Evolutionary conservation across 768 basidiomycete genomes (phyloP).

Genomic region (Suillus luteus): DNA sequence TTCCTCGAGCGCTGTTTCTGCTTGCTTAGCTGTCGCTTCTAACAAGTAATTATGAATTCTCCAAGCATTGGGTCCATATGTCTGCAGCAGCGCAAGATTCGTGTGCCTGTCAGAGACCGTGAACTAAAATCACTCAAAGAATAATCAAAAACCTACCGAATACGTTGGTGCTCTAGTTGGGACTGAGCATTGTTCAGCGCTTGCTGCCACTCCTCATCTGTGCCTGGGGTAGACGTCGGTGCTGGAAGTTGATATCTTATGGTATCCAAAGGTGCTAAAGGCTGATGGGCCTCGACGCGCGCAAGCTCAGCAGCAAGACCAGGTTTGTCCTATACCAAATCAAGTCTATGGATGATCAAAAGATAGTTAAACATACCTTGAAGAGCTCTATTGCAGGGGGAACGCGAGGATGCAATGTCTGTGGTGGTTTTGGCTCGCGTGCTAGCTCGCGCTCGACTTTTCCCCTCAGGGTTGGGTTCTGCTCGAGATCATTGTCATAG

Average conservation of each 20-base stretch:
- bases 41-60: slow-evolving; percentile 87
- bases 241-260: slow-evolving; percentile 74
- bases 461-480: slow-evolving; percentile 66
- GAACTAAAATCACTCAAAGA: slow-evolving; percentile 4
- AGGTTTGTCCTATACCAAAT: slow-evolving; percentile 56
- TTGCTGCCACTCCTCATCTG: slow-evolving; percentile 75
- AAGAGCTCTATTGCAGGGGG: slow-evolving; percentile 69
- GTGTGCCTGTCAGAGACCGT: slow-evolving; percentile 56
- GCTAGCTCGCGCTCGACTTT: slow-evolving; percentile 79
- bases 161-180: slow-evolving; percentile 82
- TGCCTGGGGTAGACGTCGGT: slow-evolving; percentile 60
- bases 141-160: slow-evolving; percentile 52
- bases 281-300: slow-evolving; percentile 69
- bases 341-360: slow-evolving; percentile 1
- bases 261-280: slow-evolving; percentile 68
- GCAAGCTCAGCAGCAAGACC: slow-evolving; percentile 72
- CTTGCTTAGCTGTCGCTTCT: slow-evolving; percentile 72
- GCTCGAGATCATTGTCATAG: slow-evolving; percentile 90
- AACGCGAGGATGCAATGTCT: slow-evolving; percentile 67
- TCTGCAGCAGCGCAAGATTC: slow-evolving; percentile 80
- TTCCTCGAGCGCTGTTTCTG: slow-evolving; percentile 74
- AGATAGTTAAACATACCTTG: slow-evolving; percentile 52
- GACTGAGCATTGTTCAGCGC: slow-evolving; percentile 77
- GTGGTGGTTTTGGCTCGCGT: slow-evolving; percentile 62
- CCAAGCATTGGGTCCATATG: slow-evolving; percentile 91